Base-by-base conservation (phyloP, 164 flowering plant species). In the Nymphaea thermarum region DNA sequence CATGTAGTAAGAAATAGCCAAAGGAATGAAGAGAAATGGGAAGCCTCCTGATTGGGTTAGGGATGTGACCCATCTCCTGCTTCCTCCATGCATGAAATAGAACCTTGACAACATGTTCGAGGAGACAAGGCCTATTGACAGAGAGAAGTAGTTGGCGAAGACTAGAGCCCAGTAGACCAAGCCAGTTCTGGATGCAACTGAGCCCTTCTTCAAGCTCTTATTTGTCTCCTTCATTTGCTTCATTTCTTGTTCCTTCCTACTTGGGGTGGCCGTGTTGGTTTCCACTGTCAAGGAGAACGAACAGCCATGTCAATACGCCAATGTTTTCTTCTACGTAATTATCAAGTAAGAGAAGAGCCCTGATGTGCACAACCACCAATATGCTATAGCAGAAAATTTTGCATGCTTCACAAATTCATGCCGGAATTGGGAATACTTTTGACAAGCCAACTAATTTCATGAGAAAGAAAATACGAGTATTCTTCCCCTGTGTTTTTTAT, bases 21-120 rank as follows among this genome's bases (percentile, higher is more conserved):
- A 77, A 16, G 84, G 84, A 42, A 71, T 53, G 63, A 86, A 62
- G 41, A 91, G 87, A 65, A 86, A 66, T 47, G 97, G 96, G 43
- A 89, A 91, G 2, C 96, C 97, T 1, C 81, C 82, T 3, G 78
- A 85, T 74, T 89, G 93, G 57, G 89, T 87, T 86, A 85, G 82
- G 1, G 93, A 87, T 3, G 90, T 83, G 10, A 89, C 80, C 96
- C 96, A 91, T 42, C 75, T 67, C 82, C 89, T 87, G 2, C 83
- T 80, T 41, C 97, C 97, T 1, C 82, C 82, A 78, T 91, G 96
- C 43, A 66, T 74, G 86, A 91, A 91, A 66, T 91, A 91, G 75
- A 76, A 84, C 69, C 86, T 87, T 4, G 87, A 79, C 16, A 91
- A 77, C 41, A 91, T 55, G 66, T 70, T 74, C 0, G 95, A 81